Evolutionary conservation across 2,329 filamentous ascomycete species (phyloP), one percentile per base, ranked within the genome.

Genomic region (Rhexocercosporidium sp.): DNA sequence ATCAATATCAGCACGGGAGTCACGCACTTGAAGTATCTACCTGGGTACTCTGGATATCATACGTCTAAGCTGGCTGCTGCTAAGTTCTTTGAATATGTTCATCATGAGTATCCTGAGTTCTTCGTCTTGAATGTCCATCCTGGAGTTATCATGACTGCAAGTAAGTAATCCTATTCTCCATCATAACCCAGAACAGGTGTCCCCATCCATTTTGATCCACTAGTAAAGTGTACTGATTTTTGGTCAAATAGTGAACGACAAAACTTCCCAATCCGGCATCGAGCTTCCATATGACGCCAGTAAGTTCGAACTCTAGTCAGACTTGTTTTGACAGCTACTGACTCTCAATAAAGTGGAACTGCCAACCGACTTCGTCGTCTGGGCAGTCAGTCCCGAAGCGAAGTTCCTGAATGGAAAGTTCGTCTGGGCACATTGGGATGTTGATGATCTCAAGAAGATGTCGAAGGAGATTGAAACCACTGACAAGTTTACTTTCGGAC

Each of bases 371-470:
- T 65, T 65, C 25, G n/a, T 56, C 14, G 51, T 62, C 14, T 66
- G 64, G 59, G 29, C 41, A 18, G 39, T 51, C 14, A 59, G 56
- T 27, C 41, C 56, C 1, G 60, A 85, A 66, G 82, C 83, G 0
- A 72, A 69, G 5, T 84, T 84, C 65, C 70, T 85, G 27, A 81
- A 79, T 47, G 77, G 79, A 3, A 81, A 80, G 57, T 80, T 81
- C n/a, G 73, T 84, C 0, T 85, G 81, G 79, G 77, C 79, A 11
- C 80, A 81, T 31, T 85, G 83, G 84, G 84, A 85, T 70, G 78
- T 84, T 0, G 78, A 82, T n/a, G 83, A 85, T 67, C 75, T 85
- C 46, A 79, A 81, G 71, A 74, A 74, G 1, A 74, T 74, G 44
- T 77, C 75, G 25, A 72, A 76, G 22, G 49, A 62, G 2, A 61